Percentiles rank a stretch among this genome's conserved stretches.
Evolutionary conservation across 805 yeast species (phyloP).

Genomic region (Wickerhamomyces mucosus): DNA sequence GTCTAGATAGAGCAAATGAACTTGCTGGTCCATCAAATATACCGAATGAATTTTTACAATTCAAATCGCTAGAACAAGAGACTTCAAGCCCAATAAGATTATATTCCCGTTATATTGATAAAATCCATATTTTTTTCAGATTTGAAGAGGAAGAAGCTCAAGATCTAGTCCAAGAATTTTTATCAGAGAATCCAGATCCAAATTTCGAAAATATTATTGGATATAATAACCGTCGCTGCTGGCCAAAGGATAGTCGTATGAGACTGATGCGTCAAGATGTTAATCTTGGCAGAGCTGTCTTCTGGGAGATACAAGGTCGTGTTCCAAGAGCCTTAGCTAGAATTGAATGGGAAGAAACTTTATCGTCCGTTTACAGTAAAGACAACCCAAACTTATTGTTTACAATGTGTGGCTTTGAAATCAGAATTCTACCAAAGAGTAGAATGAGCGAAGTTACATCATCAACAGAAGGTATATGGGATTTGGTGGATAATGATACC

Average conservation of each 20-base stretch:
- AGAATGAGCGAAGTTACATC: conserved; percentile 46
- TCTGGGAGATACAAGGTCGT: conserved; percentile 81
- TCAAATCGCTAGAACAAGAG: conserved; percentile 49
- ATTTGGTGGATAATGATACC: conserved; percentile 55
- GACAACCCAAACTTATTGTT: conserved; percentile 86
- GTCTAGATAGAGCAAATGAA: conserved; percentile 79
- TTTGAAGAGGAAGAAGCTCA: conserved; percentile 66
- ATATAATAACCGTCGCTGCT: conserved; percentile 80
- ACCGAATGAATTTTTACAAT: conserved; percentile 77
- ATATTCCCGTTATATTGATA: conserved; percentile 78
- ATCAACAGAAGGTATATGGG: conserved; percentile 87
- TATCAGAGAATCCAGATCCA: conserved; percentile 86
- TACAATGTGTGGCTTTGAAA: conserved; percentile 93
- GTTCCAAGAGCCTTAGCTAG: conserved; percentile 68
- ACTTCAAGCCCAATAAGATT: conserved; percentile 64
- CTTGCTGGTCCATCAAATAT: conserved; percentile 66
- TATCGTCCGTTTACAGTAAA: conserved; percentile 81
- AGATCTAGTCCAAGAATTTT: conserved; percentile 64
- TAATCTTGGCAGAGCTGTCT: conserved; percentile 81
- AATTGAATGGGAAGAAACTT: conserved; percentile 69
- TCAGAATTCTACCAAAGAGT: conserved; percentile 70
- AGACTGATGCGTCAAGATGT: conserved; percentile 85
- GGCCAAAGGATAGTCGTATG: conserved; percentile 95
- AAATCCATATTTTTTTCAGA: conserved; percentile 68
- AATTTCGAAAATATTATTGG: conserved; percentile 81